Evolutionary conservation across 2,329 filamentous ascomycete species (phyloP), one percentile per base, ranked within the genome.

Genomic region (Setomelanomma holmii): DNA sequence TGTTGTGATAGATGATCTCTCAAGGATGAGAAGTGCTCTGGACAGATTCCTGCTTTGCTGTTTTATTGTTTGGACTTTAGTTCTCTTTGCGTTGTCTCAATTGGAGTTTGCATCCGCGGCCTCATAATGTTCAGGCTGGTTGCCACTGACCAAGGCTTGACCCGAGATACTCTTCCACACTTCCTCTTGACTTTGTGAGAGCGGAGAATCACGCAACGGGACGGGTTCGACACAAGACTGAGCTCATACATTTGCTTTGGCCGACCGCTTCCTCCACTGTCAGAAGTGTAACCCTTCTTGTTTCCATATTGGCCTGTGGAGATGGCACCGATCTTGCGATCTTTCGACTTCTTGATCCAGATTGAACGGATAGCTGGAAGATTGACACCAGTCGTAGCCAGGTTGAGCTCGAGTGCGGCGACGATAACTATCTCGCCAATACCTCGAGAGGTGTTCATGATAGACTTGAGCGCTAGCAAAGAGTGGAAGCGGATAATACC

Each of bases 371-470:
- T 38, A 16, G 60, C 55, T 0, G 71, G 71, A 27, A 72, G 57
- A 52, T 73, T 74, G 48, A 69, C 63, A 3, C 71, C 66, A 23
- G 72, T 46, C 33, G 73, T 64, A 17, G 68, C 73, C 10, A 70
- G 52, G 36, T 71, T 60, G 36, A 74, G 62, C 44, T 74, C 69
- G 23, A 72, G 46, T 16, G 62, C 62, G 3, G 69, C 65, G 19
- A 73, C 57, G 20, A 74, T 68, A 49, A 69, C 55, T 51, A 71
- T 69, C 39, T 69, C 68, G 4, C 71, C 71, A 11, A 74, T 55
- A 2, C 62, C 55, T 35, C 56, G 71, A 16, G 66, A 67, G 12
- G 64, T 57, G 39, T 71, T 67, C 4, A 61, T 40, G 5, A 59
- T 56, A 4, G 43, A 55, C 45, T 61, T 55, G 16, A 74, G 60